phyloP scores from a whole-genome alignment of 2,329 filamentous ascomycete genomes.

The Pleomassaria siparia region DNA sequence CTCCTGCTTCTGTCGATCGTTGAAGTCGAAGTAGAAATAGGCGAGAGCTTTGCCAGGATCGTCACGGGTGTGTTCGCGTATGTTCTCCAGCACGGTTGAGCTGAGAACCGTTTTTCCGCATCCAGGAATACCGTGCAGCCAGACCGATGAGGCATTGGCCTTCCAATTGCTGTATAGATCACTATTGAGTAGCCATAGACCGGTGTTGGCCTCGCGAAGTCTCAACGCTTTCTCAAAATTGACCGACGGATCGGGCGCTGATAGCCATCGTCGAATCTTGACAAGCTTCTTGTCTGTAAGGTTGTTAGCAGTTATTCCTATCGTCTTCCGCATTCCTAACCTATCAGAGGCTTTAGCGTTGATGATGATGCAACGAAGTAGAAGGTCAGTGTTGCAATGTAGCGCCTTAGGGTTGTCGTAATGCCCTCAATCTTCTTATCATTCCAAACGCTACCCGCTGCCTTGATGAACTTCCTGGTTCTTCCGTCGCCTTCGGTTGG shows the following conservation, averaged over 20 bases:
- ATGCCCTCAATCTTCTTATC: constrained; percentile 13
- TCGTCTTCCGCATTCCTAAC: not conserved
- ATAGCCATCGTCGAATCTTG: constrained; percentile 26
- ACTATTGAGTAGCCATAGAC: constrained; percentile 34
- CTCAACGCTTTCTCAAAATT: constrained; percentile 30
- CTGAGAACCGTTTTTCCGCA: constrained; percentile 4
- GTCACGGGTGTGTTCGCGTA: not conserved
- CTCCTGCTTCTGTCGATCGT: constrained; percentile 27
- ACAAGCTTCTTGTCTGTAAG: constrained; percentile 20
- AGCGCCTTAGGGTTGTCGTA: constrained; percentile 11
- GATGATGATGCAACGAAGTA: constrained; percentile 9
- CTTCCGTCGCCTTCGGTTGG: not conserved
- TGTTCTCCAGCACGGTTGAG: constrained; percentile 2
- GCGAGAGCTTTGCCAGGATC: not conserved
- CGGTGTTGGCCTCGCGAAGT: constrained; percentile 26
- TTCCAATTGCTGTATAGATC: constrained; percentile 34
- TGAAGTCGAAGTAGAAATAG: constrained; percentile 7
- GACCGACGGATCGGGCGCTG: constrained; percentile 32
- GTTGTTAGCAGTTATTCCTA: constrained; percentile 2
- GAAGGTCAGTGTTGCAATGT: constrained; percentile 11
- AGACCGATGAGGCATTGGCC: constrained; percentile 9
- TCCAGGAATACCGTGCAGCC: constrained; percentile 6
- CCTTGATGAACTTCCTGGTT: constrained; percentile 6
- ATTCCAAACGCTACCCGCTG: constrained; percentile 8
- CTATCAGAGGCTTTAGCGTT: constrained; percentile 12